These are phyloP conservation scores for Epichloe coenophiala DNA, from an alignment of 2,329 filamentous ascomycete genomes.

Conservation along the genomic window DNA sequence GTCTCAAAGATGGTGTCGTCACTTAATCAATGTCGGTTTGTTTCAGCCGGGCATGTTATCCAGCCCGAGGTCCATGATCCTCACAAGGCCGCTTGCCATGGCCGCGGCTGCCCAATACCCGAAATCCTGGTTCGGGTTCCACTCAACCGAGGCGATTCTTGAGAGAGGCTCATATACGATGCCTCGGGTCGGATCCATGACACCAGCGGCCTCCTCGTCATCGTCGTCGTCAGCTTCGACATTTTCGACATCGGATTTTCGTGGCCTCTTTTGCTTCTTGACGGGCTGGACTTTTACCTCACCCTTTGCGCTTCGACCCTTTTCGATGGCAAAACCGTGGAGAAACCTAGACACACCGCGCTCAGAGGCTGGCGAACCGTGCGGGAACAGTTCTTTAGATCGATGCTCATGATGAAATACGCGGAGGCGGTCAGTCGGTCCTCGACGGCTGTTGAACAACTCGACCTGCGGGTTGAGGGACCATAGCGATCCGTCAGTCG, in stretches of 20 bases:
- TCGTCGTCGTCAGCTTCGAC: conserved; percentile 16
- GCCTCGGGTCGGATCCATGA: conserved; percentile 27
- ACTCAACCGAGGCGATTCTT: conserved; percentile 46
- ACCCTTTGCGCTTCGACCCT: conserved; percentile 31
- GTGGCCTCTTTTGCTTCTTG: conserved; percentile 23
- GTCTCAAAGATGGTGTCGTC: conserved; percentile 1
- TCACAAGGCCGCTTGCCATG: conserved; percentile 52
- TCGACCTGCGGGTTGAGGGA: conserved; percentile 26
- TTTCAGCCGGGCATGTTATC: conserved; percentile 14
- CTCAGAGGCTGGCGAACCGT: conserved; percentile 14
- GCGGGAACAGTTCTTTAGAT: conserved; percentile 17
- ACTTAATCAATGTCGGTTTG: neutral
- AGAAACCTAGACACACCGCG: conserved; percentile 38
- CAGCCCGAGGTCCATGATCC: conserved; percentile 51
- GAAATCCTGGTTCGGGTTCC: conserved; percentile 55
- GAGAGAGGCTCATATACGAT: conserved; percentile 49
- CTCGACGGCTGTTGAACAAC: conserved; percentile 20
- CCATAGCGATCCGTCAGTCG: conserved; percentile 40
- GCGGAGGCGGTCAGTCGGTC: conserved; percentile 21
- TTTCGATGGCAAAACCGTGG: conserved; percentile 36
- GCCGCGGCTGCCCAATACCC: conserved; percentile 55
- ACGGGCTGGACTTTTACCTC: conserved; percentile 24
- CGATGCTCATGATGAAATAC: conserved; percentile 43
- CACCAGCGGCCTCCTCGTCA: conserved; percentile 18
- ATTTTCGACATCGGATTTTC: conserved; percentile 16